These are phyloP conservation scores for Paramyrothecium roridum DNA, from an alignment of 2,329 filamentous ascomycete species.

Conservation along the genomic window DNA sequence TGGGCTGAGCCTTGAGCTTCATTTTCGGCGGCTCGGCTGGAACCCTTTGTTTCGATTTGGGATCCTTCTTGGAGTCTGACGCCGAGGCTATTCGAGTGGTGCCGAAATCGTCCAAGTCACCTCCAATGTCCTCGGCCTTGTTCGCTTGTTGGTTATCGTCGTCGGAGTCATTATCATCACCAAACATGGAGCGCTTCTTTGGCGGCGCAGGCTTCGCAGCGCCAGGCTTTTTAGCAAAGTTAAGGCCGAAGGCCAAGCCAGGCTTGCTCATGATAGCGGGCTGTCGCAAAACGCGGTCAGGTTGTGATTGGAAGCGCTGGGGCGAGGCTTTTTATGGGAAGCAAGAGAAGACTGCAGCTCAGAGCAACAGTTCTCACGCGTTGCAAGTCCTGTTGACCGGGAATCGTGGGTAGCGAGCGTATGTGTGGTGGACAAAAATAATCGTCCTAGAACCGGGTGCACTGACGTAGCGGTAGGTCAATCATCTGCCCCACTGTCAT, in stretches of 20 bases:
- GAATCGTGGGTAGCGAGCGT: no score
- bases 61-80: slow-evolving; percentile 24
- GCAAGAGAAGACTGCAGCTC: not conserved
- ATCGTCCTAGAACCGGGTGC: not conserved
- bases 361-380: no score
- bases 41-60: slow-evolving; percentile 27
- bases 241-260: slow-evolving; percentile 54
- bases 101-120: slow-evolving; percentile 53
- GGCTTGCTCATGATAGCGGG: slow-evolving; percentile 41
- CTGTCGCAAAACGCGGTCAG: no score
- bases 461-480: not conserved
- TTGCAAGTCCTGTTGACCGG: no score
- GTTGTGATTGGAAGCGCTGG: not conserved
- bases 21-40: slow-evolving; percentile 38
- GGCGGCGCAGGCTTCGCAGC: slow-evolving; percentile 45
- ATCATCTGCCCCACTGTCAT: not conserved
- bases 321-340: not conserved
- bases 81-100: slow-evolving; percentile 12
- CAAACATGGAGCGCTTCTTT: slow-evolving; percentile 56
- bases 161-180: slow-evolving; percentile 52
- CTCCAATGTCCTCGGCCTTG: slow-evolving; percentile 58
- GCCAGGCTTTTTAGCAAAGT: slow-evolving; percentile 54
- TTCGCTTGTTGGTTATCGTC: slow-evolving; percentile 38
- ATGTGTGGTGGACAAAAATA: not conserved
- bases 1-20: slow-evolving; percentile 38